Conservation (phyloP, 2,329 filamentous ascomycete genomes). For the Penicillium sp. region DNA sequence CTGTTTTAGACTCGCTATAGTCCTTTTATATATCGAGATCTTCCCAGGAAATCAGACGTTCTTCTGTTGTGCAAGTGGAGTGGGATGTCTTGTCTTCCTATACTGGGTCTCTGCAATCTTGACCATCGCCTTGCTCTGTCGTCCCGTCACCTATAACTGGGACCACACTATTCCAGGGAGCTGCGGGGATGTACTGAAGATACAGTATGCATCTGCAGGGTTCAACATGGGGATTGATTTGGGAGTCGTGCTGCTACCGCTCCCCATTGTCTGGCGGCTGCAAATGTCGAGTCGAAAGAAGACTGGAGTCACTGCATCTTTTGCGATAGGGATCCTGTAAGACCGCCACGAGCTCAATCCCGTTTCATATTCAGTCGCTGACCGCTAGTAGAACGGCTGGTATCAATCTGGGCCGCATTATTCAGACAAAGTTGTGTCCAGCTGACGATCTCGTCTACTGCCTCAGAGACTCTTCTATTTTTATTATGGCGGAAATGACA, state of each 20-base stretch:
- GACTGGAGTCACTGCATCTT: constrained; percentile 8
- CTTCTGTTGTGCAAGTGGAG: constrained; percentile 1
- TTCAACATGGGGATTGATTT: constrained; percentile 15
- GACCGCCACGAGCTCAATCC: background rate
- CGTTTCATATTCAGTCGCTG: background rate
- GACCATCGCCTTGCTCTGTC: constrained; percentile 11
- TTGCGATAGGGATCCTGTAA: constrained; percentile 12
- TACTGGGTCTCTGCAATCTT: constrained; percentile 12
- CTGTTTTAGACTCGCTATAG: constrained; percentile 12
- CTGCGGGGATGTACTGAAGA: constrained; percentile 10
- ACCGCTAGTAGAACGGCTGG: constrained; percentile 7
- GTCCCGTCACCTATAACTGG: constrained; percentile 15
- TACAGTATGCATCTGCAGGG: constrained; percentile 12
- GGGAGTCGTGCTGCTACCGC: constrained; percentile 5
- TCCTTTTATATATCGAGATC: constrained; percentile 12
- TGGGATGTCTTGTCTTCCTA: constrained; percentile 7
- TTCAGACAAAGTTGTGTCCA: constrained; percentile 9
- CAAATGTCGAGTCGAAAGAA: constrained; percentile 15
- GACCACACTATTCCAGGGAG: constrained; percentile 4
- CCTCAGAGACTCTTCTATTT: constrained; percentile 10
- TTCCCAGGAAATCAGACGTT: constrained; percentile 8
- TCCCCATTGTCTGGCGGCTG: constrained; percentile 12
- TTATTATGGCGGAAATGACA: constrained; percentile 13
- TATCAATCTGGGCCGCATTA: constrained; percentile 14
- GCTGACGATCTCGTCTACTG: constrained; percentile 8